Evolutionary conservation across 1,284 basidiomycete species (phyloP), one percentile per base, ranked within the genome.

Genomic region (Rhodofomes roseus): DNA sequence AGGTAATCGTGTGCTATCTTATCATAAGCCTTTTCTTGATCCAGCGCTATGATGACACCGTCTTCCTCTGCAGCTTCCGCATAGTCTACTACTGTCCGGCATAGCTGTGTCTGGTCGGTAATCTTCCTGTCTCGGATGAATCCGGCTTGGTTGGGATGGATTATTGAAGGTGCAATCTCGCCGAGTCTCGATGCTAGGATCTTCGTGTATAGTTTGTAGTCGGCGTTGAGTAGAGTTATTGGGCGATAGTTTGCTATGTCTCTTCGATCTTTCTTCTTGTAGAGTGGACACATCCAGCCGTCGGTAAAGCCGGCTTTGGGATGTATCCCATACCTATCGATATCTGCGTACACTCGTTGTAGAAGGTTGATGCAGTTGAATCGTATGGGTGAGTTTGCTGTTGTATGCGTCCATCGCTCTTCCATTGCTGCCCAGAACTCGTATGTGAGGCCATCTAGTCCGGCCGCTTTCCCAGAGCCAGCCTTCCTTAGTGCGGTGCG

Each of bases 271-370:
- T 69, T 69, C 60, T 76, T 73, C 57, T 77, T 77, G 56, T 71
- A 73, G 1, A 75, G 56, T 0, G 69, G 74, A 62, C 68, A 71
- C 58, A 76, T 70, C 70, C 73, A 73, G 2, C 75, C 74, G 1
- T 65, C 57, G 0, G 68, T 57, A 54, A 75, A 73, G 5, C 55
- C 37, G 0, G 66, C 64, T 0, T n/a, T 11, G 1, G n/a, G n/a
- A 43, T n/a, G 5, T 43, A 22, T 8, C 9, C 41, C 41, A 9
- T 43, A 4, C 4, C 41, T 34, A 0, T 66, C 58, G 0, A 70
- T 65, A n/a, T 65, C 27, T 0, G 22, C 6, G 25, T 65, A 59
- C 2, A 22, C 41, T 2, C 2, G 41, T 1, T n/a, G 7, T 16
- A 43, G 41, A 4, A 43, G 3, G 41, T 20, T 22, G 2, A 43